phyloP scores from a whole-genome alignment of 108 stramenopile species.

The Fragilaria crotonensis region DNA sequence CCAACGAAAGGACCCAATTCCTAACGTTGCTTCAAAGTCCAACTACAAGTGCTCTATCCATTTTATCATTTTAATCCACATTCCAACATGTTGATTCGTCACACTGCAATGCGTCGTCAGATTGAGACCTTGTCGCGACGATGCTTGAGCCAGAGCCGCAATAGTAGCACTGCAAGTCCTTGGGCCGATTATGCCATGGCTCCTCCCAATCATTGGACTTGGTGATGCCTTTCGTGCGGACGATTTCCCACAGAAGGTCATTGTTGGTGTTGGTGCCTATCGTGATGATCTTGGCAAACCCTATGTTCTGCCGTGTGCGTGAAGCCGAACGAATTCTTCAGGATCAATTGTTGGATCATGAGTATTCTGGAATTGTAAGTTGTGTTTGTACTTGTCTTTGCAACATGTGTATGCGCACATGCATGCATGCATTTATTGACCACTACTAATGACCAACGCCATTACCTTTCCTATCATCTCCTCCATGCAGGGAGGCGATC shows the following conservation, averaged over 20 bases:
- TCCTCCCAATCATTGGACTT: constrained; percentile 96
- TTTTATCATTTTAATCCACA: too few species aligned
- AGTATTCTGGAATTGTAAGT: constrained; percentile 78
- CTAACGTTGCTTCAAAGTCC: too few species aligned
- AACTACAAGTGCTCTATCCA: too few species aligned
- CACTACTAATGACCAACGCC: too few species aligned
- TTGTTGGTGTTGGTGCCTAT: constrained; percentile 94
- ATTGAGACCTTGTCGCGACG: too few species aligned
- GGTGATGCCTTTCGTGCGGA: constrained; percentile 69
- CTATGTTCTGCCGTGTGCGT: constrained; percentile 91
- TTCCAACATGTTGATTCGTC: too few species aligned
- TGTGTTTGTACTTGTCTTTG: background rate
- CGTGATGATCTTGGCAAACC: constrained; percentile 94
- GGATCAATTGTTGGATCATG: constrained; percentile 34
- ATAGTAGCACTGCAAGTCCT: constrained; percentile 44
- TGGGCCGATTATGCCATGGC: constrained; percentile 89
- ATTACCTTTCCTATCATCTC: background rate
- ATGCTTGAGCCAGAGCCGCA: too few species aligned
- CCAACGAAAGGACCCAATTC: too few species aligned
- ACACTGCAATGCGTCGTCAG: too few species aligned
- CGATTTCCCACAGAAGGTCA: constrained; percentile 77
- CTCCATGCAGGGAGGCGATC: constrained; percentile 60
- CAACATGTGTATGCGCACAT: too few species aligned
- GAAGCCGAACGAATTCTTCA: constrained; percentile 75
- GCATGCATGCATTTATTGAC: too few species aligned